phyloP scores from a whole-genome alignment of 2,329 filamentous ascomycete genomes.

The Stachybotrys chartarum region DNA sequence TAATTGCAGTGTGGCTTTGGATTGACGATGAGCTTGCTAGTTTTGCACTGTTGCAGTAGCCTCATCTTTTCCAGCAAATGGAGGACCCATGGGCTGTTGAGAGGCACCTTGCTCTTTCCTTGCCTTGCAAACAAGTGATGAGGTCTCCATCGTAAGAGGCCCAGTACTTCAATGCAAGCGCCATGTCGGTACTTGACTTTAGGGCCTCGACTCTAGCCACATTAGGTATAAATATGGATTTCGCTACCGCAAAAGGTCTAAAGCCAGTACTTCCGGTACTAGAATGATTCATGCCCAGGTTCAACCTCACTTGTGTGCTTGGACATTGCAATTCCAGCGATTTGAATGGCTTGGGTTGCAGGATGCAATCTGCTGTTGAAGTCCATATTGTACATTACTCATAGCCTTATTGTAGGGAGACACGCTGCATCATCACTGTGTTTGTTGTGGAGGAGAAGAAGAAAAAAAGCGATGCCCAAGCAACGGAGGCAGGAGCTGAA shows the following conservation, averaged over 20 bases:
- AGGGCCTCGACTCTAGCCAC: background rate
- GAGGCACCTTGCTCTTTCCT: background rate
- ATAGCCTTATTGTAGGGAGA: too few relatives aligned
- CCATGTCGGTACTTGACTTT: slow-evolving; percentile 9
- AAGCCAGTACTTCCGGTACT: background rate
- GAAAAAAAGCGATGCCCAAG: too few relatives aligned
- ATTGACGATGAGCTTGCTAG: too few relatives aligned
- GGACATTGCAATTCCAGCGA: background rate
- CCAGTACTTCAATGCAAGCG: slow-evolving; percentile 2
- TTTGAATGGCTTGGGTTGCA: background rate
- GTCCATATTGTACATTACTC: background rate
- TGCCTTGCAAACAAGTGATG: too few relatives aligned
- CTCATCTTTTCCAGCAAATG: too few relatives aligned
- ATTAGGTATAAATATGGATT: background rate
- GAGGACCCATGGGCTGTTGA: too few relatives aligned
- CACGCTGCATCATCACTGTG: too few relatives aligned
- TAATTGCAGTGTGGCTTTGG: background rate
- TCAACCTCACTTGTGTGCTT: background rate
- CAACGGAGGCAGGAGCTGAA: too few relatives aligned
- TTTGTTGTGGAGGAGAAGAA: too few relatives aligned
- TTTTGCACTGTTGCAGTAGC: too few relatives aligned
- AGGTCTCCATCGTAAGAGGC: too few relatives aligned
- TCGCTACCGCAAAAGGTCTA: background rate
- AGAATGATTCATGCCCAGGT: background rate
- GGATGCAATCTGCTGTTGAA: background rate